A percentile compares a stretch with the other conserved stretches of the same genome.
phyloP scores from a whole-genome alignment of 1,139 yeast genomes.

The Blastobotrys capitulatus region DNA sequence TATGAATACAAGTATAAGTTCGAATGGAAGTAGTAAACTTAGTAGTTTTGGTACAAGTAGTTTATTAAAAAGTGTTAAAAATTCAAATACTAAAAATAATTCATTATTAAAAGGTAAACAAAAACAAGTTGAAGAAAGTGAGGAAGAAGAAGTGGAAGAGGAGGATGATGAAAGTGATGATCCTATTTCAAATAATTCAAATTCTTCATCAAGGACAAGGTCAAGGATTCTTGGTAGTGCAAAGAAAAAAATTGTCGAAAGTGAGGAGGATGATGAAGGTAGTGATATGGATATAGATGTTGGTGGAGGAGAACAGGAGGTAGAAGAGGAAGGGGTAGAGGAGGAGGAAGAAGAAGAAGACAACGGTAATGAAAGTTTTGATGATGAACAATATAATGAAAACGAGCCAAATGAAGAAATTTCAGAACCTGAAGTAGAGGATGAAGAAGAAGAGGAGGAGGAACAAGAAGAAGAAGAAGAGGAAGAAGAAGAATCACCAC shows the following conservation, averaged over 20 bases:
- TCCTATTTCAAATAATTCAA: no score
- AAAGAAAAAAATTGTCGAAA: not conserved
- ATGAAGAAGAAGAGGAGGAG: slow-evolving; percentile 8
- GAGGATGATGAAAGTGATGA: no score
- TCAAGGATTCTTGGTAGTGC: not conserved
- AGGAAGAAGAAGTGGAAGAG: no score
- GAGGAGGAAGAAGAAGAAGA: not conserved
- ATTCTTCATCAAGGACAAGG: no score
- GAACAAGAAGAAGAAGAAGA: slow-evolving; percentile 11
- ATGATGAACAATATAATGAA: not conserved
- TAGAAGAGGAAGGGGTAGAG: slow-evolving; percentile 26
- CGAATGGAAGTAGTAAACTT: no score
- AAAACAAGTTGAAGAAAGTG: no score
- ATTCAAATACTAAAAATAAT: no score
- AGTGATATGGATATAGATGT: slow-evolving; percentile 1
- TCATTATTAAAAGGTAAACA: no score
- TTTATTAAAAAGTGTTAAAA: no score
- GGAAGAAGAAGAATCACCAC: slow-evolving; percentile 13
- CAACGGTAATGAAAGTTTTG: not conserved
- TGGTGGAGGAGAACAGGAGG: not conserved
- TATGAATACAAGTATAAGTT: no score
- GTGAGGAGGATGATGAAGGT: not conserved
- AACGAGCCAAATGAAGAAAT: not conserved
- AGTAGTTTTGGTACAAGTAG: no score
- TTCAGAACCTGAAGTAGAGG: not conserved